These are phyloP conservation scores for Ceriops tagal DNA, from an alignment of 345 rosid species.

Conservation along the genomic window DNA sequence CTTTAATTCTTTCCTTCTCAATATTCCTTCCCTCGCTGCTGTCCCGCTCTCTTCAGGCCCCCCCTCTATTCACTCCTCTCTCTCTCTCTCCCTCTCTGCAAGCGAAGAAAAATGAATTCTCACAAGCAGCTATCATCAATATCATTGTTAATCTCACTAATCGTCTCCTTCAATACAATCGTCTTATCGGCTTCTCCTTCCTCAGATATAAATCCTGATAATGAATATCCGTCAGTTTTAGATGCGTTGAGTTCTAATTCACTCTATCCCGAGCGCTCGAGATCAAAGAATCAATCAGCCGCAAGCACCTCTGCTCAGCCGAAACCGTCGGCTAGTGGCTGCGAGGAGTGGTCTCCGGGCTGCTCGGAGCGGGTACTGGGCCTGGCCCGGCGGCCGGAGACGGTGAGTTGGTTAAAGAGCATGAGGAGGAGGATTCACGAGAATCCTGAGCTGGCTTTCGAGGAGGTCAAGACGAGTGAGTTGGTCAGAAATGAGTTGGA, in stretches of 20 bases:
- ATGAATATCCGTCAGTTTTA: constrained; percentile 11
- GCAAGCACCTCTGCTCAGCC: neutral
- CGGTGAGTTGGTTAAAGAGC: constrained; percentile 50
- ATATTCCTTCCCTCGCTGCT: neutral
- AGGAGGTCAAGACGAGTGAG: constrained; percentile 60
- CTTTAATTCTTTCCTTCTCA: constrained; percentile 13
- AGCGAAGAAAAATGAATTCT: constrained; percentile 14
- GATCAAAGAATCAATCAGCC: constrained; percentile 17
- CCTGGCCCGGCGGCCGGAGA: constrained; percentile 39
- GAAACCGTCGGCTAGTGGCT: constrained; percentile 2
- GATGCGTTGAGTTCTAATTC: constrained; percentile 5
- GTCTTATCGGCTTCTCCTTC: neutral
- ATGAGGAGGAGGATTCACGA: constrained; percentile 69
- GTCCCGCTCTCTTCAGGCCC: neutral
- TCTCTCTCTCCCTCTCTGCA: neutral
- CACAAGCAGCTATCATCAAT: neutral
- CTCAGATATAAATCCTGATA: neutral
- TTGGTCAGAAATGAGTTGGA: constrained; percentile 55
- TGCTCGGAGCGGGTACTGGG: constrained; percentile 37
- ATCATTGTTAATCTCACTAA: constrained; percentile 1
- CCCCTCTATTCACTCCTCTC: neutral
- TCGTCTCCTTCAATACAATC: neutral
- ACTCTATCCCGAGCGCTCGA: constrained; percentile 10
- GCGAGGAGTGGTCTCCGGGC: constrained; percentile 25
- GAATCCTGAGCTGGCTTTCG: constrained; percentile 73